phyloP scores from a whole-genome alignment of 371 early-diverging fungal genomes.

The Mucor velutinosus region DNA sequence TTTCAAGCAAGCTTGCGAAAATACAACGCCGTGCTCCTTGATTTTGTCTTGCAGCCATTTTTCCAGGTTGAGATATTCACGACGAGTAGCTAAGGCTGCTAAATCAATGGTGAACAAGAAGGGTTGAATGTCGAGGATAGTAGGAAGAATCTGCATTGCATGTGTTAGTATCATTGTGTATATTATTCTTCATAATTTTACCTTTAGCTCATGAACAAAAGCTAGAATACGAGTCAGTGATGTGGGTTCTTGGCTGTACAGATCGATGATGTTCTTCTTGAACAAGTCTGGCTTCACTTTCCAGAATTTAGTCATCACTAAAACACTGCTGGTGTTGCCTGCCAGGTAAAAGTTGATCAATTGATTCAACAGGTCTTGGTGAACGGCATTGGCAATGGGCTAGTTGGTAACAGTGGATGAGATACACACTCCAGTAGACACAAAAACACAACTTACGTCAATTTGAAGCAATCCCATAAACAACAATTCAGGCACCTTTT shows the following conservation, averaged over 20 bases:
- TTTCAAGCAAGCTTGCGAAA: constrained; percentile 76
- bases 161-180: not conserved
- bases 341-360: constrained; percentile 70
- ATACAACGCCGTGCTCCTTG: constrained; percentile 64
- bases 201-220: constrained; percentile 83
- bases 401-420: constrained; percentile 4
- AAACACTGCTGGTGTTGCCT: constrained; percentile 67
- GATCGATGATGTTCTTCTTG: constrained; percentile 67
- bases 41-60: constrained; percentile 87
- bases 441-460: constrained; percentile 30
- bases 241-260: constrained; percentile 76
- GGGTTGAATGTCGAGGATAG: constrained; percentile 72
- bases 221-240: constrained; percentile 77
- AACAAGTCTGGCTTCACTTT: constrained; percentile 64
- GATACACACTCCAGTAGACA: not conserved
- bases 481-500: constrained; percentile 76
- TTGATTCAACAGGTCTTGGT: constrained; percentile 70
- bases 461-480: constrained; percentile 78
- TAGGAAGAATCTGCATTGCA: constrained; percentile 61
- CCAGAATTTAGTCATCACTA: constrained; percentile 81
- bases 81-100: constrained; percentile 80
- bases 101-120: constrained; percentile 82
- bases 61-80: constrained; percentile 83
- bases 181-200: constrained; percentile 19
- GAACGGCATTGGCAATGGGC: constrained; percentile 62